Percentiles rank a stretch among this genome's conserved stretches.
Conservation (phyloP, 441 rosid species). For the Erysimum cheiri region DNA sequence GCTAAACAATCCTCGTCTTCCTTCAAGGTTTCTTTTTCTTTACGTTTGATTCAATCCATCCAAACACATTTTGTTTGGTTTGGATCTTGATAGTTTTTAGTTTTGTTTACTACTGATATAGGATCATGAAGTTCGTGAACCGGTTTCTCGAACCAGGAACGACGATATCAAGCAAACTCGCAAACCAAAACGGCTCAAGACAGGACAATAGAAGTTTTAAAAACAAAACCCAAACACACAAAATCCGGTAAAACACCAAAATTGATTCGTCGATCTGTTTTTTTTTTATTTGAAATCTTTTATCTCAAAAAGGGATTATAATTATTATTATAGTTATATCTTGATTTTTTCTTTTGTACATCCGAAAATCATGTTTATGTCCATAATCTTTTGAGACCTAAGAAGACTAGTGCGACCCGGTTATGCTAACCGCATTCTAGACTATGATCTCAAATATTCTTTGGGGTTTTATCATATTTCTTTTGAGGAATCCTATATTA, state of each 20-base stretch:
- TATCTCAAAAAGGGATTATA: constrained; percentile 25
- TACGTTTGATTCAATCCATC: constrained; percentile 9
- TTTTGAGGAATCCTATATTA: constrained; percentile 19
- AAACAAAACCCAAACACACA: constrained; percentile 4
- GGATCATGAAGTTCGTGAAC: constrained; percentile 32
- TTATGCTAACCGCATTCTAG: constrained; percentile 41
- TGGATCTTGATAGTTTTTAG: constrained; percentile 1
- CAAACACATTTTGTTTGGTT: neutral
- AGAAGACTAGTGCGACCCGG: constrained; percentile 38
- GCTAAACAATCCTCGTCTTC: constrained; percentile 60
- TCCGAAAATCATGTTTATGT: constrained; percentile 34
- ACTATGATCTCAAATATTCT: constrained; percentile 18
- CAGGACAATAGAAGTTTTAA: constrained; percentile 27
- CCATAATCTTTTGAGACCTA: constrained; percentile 41
- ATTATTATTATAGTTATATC: constrained; percentile 33
- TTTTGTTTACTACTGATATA: constrained; percentile 29
- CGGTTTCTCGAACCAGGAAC: constrained; percentile 35
- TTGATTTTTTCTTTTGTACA: constrained; percentile 33
- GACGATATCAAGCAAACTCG: constrained; percentile 42
- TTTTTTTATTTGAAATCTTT: neutral
- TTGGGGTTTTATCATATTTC: neutral
- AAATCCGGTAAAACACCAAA: constrained; percentile 34
- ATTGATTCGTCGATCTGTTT: constrained; percentile 27
- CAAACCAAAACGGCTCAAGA: constrained; percentile 45
- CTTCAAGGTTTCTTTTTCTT: constrained; percentile 35